These are phyloP conservation scores for Sugiyamaella marilandica DNA, from an alignment of 805 yeast genomes.

Conservation along the genomic window DNA sequence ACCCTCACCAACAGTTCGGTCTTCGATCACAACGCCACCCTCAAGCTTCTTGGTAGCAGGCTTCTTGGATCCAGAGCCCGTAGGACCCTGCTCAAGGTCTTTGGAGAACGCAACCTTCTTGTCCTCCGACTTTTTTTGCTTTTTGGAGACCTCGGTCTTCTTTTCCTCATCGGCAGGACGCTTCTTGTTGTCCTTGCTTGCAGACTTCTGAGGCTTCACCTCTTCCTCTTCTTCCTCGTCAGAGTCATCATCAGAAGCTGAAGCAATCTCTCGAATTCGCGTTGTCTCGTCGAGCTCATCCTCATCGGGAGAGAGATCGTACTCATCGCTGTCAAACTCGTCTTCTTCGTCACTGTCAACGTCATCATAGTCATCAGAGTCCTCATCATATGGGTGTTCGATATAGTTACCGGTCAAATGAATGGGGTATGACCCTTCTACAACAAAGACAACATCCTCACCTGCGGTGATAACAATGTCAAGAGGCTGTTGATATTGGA, in stretches of 20 bases:
- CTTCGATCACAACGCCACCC: conserved; percentile 93
- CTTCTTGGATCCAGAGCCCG: conserved; percentile 36
- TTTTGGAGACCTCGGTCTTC: conserved; percentile 28
- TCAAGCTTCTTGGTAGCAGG: conserved; percentile 66
- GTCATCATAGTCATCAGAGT: conserved; percentile 46
- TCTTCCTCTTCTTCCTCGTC: conserved; percentile 37
- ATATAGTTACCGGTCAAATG: conserved; percentile 93
- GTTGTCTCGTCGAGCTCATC: conserved; percentile 24
- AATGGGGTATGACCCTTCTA: conserved; percentile 90
- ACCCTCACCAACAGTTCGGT: conserved; percentile 85
- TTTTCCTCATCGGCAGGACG: conserved; percentile 33
- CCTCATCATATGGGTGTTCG: conserved; percentile 88
- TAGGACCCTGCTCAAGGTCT: conserved; percentile 93
- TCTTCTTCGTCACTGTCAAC: conserved; percentile 34
- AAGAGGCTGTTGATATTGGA: conserved; percentile 77
- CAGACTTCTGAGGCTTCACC: conserved; percentile 58
- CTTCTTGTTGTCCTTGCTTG: conserved; percentile 38
- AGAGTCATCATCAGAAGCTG: conserved; percentile 61
- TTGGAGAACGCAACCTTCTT: conserved; percentile 85
- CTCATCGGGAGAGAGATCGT: conserved; percentile 34
- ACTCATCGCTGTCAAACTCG: conserved; percentile 30
- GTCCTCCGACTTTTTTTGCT: conserved; percentile 40
- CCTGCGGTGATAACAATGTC: conserved; percentile 88
- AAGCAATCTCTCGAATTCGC: conserved; percentile 44
- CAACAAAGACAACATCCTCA: conserved; percentile 92